These are phyloP conservation scores for Furculomyces boomerangus DNA, from an alignment of 371 early-diverging fungal species.

Conservation along the genomic window DNA sequence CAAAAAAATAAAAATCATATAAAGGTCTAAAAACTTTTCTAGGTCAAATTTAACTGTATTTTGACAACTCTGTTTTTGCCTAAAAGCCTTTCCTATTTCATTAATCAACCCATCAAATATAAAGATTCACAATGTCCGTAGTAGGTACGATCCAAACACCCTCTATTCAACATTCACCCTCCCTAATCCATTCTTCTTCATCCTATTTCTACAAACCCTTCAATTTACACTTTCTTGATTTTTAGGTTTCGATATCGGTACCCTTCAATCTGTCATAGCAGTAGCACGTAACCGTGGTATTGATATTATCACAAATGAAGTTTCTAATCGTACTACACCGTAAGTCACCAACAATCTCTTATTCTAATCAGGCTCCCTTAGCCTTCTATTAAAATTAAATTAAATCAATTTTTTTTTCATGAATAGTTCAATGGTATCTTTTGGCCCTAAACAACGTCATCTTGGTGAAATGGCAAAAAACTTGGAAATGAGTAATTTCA, in stretches of 20 bases:
- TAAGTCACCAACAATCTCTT: background rate
- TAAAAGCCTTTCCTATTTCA: too few species aligned
- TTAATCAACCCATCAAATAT: background rate
- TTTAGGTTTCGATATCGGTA: constrained; percentile 92
- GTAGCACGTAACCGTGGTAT: constrained; percentile 96
- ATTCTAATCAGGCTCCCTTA: background rate
- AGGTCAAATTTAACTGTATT: too few species aligned
- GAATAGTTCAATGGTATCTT: constrained; percentile 62
- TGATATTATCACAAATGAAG: constrained; percentile 93
- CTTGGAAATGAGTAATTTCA: constrained; percentile 85
- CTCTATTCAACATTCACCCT: background rate
- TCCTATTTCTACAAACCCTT: background rate
- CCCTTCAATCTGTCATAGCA: constrained; percentile 85
- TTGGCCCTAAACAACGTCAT: constrained; percentile 85
- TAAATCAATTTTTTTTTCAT: background rate
- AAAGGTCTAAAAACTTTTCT: too few species aligned
- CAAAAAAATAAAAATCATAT: too few species aligned
- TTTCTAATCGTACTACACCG: constrained; percentile 90
- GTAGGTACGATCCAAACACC: background rate
- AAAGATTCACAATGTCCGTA: background rate
- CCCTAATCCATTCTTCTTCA: background rate
- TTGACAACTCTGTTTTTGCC: too few species aligned
- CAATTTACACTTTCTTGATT: background rate
- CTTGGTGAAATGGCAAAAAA: constrained; percentile 93
- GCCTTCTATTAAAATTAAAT: background rate